A percentile compares a stretch with the other conserved stretches of the same genome.
phyloP scores from a whole-genome alignment of 331 rosid species.

The Stylosanthes scabra region DNA sequence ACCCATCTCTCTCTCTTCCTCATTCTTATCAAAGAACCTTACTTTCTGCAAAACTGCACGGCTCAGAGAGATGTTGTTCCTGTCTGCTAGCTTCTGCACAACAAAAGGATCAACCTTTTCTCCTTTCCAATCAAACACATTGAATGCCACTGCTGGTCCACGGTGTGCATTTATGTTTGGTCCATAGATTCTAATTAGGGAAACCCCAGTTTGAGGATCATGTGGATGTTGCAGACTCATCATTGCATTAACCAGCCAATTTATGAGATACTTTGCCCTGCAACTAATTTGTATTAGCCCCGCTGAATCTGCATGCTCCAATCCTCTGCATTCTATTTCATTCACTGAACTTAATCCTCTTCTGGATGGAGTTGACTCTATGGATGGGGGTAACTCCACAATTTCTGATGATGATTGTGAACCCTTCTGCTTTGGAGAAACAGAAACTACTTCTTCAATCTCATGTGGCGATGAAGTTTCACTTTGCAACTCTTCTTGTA shows the following conservation, averaged over 20 bases:
- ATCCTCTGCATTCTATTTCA: slow-evolving; percentile 54
- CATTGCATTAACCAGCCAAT: slow-evolving; percentile 70
- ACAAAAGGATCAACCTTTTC: slow-evolving; percentile 62
- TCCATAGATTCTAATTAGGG: slow-evolving; percentile 64
- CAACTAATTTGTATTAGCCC: slow-evolving; percentile 56
- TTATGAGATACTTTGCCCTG: slow-evolving; percentile 57
- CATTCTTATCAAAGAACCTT: slow-evolving; percentile 49
- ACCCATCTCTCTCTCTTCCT: slow-evolving; percentile 44
- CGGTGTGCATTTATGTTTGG: slow-evolving; percentile 56
- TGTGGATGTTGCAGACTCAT: slow-evolving; percentile 66
- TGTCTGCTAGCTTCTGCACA: slow-evolving; percentile 76
- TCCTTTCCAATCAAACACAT: slow-evolving; percentile 86
- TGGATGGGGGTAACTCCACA: slow-evolving; percentile 33
- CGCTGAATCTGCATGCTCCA: slow-evolving; percentile 72
- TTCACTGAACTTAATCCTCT: slow-evolving; percentile 14
- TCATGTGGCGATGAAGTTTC: not conserved
- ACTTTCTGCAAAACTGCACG: slow-evolving; percentile 45
- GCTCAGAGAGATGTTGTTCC: slow-evolving; percentile 60
- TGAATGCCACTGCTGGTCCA: slow-evolving; percentile 70
- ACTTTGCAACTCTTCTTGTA: not conserved
- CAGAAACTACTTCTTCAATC: slow-evolving; percentile 21
- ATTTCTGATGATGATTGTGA: slow-evolving; percentile 34
- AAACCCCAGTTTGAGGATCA: slow-evolving; percentile 47
- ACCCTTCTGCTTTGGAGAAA: slow-evolving; percentile 7
- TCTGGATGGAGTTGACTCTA: slow-evolving; percentile 37